A percentile compares a stretch with the other conserved stretches of the same genome.
Evolutionary conservation across 1,284 basidiomycete species (phyloP).

Genomic region (Ganoderma lingzhi): DNA sequence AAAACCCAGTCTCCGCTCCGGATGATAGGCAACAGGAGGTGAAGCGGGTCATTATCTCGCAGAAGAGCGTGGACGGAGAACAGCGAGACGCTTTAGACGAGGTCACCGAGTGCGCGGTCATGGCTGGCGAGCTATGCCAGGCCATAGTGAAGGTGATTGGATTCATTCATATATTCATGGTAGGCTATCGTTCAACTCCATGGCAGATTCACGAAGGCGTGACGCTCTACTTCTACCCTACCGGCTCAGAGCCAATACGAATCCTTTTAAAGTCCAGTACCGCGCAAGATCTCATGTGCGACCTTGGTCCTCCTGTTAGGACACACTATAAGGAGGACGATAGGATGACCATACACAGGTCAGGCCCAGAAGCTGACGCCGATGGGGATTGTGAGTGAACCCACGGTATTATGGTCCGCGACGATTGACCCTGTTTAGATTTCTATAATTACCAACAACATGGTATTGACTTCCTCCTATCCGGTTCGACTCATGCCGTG

Average conservation of each 20-base stretch:
- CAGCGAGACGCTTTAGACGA: conserved; percentile 74
- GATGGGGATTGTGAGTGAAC: conserved; percentile 41
- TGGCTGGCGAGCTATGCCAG: conserved; percentile 75
- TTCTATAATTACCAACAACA: conserved; percentile 95
- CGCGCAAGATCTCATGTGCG: conserved; percentile 81
- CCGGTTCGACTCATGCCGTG: conserved; percentile 74
- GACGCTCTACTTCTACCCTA: conserved; percentile 70
- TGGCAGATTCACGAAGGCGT: conserved; percentile 75
- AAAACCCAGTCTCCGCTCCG: conserved; percentile 47
- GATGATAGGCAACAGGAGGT: conserved; percentile 79
- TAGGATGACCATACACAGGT: conserved; percentile 78
- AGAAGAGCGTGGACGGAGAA: conserved; percentile 65
- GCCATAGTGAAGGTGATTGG: conserved; percentile 68
- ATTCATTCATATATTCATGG: background rate
- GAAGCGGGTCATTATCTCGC: conserved; percentile 75
- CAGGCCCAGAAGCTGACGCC: conserved; percentile 48
- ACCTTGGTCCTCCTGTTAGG: conserved; percentile 81
- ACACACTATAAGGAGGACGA: conserved; percentile 89
- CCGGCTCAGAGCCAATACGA: conserved; percentile 58
- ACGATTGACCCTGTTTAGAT: conserved; percentile 53
- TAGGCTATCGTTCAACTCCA: conserved; percentile 11
- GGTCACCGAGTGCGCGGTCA: conserved; percentile 64
- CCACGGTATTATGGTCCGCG: background rate
- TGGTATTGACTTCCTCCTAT: conserved; percentile 86
- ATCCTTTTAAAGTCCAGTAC: conserved; percentile 83